Evolutionary conservation across 306 rosid genomes (phyloP).

Genomic region (Sphenostylis stenocarpa): DNA sequence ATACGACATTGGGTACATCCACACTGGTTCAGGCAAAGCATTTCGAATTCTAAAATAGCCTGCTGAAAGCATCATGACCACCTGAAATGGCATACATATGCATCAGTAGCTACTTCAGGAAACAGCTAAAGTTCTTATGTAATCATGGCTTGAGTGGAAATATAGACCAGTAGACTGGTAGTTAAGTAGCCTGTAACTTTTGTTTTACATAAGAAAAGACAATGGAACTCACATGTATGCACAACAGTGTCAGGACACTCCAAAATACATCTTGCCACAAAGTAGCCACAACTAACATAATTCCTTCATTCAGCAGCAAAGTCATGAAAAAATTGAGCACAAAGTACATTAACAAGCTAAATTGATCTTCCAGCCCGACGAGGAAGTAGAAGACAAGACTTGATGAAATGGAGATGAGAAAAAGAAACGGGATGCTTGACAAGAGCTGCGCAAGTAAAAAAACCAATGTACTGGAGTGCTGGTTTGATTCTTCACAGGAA

Average conservation of each 20-base stretch:
- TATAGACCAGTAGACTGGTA: background rate
- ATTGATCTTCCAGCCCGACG: conserved; percentile 80
- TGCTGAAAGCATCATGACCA: conserved; percentile 94
- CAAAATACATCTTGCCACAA: conserved; percentile 79
- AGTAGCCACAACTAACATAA: conserved; percentile 72
- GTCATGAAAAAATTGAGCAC: conserved; percentile 93
- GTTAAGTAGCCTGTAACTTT: background rate
- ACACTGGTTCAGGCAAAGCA: conserved; percentile 75
- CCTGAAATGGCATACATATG: conserved; percentile 54
- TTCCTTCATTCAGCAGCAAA: conserved; percentile 88
- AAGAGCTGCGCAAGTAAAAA: conserved; percentile 89
- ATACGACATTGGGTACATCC: conserved; percentile 91
- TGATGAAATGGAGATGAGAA: conserved; percentile 90
- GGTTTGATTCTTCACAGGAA: conserved; percentile 81
- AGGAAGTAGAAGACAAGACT: conserved; percentile 94
- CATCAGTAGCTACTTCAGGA: conserved; percentile 22
- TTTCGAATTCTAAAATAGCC: conserved; percentile 91
- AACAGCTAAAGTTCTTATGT: conserved; percentile 1
- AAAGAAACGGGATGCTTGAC: conserved; percentile 96
- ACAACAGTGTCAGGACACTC: conserved; percentile 80
- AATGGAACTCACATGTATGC: conserved; percentile 66
- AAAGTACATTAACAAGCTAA: conserved; percentile 95
- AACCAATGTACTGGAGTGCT: conserved; percentile 80
- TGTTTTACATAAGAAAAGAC: background rate
- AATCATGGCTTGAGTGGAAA: background rate